Evolutionary conservation across 2,329 filamentous ascomycete species (phyloP), one percentile per base, ranked within the genome.

Genomic region (Aureobasidium vineae): DNA sequence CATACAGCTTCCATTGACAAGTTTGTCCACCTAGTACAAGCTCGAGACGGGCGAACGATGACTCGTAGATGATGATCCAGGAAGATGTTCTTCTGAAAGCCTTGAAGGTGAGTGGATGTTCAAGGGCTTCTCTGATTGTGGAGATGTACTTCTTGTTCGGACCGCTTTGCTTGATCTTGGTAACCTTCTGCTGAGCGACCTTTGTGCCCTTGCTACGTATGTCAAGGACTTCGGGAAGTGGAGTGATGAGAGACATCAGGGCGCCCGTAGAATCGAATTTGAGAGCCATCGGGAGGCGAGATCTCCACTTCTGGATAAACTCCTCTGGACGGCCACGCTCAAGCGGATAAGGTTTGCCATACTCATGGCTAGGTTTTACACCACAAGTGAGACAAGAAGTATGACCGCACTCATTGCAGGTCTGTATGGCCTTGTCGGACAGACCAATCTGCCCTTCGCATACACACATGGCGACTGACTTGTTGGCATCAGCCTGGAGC

Each of bases 301-400:
- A 69, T 65, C 79, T 80, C 68, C 86, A 75, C 3, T 73, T 68
- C 1, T 72, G 72, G 33, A 81, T 76, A 70, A 87, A 86, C 0
- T 76, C 72, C 26, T 74, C 70, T 0, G 83, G 82, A 8, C 72
- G 63, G 19, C 72, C 71, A 8, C 83, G 79, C 5, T 66, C 40
- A 26, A 68, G 40, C 0, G 49, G 67, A 5, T 61, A 33, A 6
- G 66, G 53, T 1, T 15, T 13, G 10, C 43, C 26, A 66, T 84
- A 86, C 3, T 72, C 69, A 69, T 86, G 84, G 8, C 70, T 69
- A 0, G 86, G 86, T 47, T 86, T 86, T 2, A 81, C 81, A 1
- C 79, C 81, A 70, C 86, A 88, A 5, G 74, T 72, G 1, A 75
- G 71, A 72, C 86, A 89, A 13, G 82, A 80, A 3, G 83, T 85